Percentiles rank a stretch among this genome's conserved stretches.
Evolutionary conservation across 2,329 filamentous ascomycete genomes (phyloP).

Genomic region (Akanthomyces lecanii): DNA sequence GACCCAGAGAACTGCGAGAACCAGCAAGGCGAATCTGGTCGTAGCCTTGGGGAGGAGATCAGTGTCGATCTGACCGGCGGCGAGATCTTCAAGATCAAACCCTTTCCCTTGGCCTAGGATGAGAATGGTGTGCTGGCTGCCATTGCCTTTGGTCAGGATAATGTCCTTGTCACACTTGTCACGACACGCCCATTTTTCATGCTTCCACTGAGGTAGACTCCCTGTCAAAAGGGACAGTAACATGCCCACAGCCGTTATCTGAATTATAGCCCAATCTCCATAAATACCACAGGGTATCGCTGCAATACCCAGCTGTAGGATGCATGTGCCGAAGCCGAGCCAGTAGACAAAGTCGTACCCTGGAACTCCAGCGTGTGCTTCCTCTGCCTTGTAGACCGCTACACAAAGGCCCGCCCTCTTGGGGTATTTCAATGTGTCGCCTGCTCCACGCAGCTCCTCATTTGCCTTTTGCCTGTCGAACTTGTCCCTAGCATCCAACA

Average conservation of each 20-base stretch:
- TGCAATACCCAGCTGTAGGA: conserved; percentile 33
- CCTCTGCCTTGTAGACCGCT: conserved; percentile 24
- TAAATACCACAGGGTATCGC: conserved; percentile 29
- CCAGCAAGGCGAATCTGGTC: conserved; percentile 23
- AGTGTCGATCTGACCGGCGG: conserved; percentile 23
- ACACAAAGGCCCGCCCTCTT: conserved; percentile 25
- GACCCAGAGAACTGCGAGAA: conserved; percentile 35
- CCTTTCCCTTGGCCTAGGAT: conserved; percentile 31
- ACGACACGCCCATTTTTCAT: conserved; percentile 41
- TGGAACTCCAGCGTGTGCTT: conserved; percentile 9
- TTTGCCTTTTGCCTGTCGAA: conserved; percentile 11
- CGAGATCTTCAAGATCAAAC: conserved; percentile 40
- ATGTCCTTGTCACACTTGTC: conserved; percentile 27
- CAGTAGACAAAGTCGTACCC: conserved; percentile 24
- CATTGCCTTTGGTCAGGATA: conserved; percentile 39
- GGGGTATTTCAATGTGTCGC: conserved; percentile 9
- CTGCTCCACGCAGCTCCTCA: background rate
- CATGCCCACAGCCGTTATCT: conserved; percentile 36
- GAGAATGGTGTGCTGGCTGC: conserved; percentile 36
- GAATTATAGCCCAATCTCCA: conserved; percentile 36
- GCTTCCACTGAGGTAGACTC: conserved; percentile 37
- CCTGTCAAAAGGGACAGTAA: conserved; percentile 33
- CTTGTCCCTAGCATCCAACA: conserved; percentile 10
- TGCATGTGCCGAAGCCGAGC: conserved; percentile 24
- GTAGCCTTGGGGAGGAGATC: background rate